Evolutionary conservation across 2,329 filamentous ascomycete genomes (phyloP), one percentile per base, ranked within the genome.

Genomic region (Shiraia bambusicola): DNA sequence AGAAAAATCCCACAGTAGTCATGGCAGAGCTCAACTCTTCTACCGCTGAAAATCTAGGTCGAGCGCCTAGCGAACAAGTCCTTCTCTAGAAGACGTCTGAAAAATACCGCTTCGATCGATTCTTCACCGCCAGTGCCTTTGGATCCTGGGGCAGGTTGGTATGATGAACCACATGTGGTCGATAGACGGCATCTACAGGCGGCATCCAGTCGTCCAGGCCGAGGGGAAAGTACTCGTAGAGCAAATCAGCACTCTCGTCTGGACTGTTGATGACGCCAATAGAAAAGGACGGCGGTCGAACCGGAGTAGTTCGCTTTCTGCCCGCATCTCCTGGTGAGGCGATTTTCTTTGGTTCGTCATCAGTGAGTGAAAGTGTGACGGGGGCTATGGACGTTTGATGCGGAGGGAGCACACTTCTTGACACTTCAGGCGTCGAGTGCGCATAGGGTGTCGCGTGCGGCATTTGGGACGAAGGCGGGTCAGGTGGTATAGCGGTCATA

Each of bases 211-310:
- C 91, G 65, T 96, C 90, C 44, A 95, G 72, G 34, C 86, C 90
- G 12, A 97, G 76, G 0, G 91, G 91, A 52, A 97, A 96, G 64
- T 97, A 96, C 70, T 97, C 91, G 64, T 96, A 96, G 13, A 96
- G 73, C 52, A 91, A 74, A 68, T 96, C 91, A 1, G 84, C 84
- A 55, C 85, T 86, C 56, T 95, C 89, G 51, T 83, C 71, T 25
- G 87, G 77, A 61, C 85, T 84, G 63, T 80, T 78, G 53, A 76
- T 76, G 2, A 74, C 64, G 25, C 74, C 72, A 29, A 75, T 62
- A 0, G 70, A 70, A 43, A 76, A 75, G 0, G 72, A 74, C 1
- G 72, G 72, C 4, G 70, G 66, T 4, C 72, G 60, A 4, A 69
- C 60, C 6, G 71, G 71, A 8, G 66, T 64, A n/a, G 57, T 53